Percentiles rank a stretch among this genome's conserved stretches.
phyloP scores from a whole-genome alignment of 2,329 filamentous ascomycete species.

The Xylaria sp. region DNA sequence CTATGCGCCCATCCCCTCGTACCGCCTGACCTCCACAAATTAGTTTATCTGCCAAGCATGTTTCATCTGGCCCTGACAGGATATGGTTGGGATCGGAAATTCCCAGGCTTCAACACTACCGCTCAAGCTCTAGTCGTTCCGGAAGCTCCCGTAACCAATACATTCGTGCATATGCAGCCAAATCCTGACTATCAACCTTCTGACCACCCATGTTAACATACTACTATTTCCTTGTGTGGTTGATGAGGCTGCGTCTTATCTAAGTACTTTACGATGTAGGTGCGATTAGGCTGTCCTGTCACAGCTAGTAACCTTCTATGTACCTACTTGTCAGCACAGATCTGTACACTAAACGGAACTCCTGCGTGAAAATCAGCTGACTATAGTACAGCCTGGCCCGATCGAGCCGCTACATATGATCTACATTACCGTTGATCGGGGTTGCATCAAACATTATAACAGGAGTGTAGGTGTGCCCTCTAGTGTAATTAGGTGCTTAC shows the following conservation, averaged over 20 bases:
- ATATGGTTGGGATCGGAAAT: neutral
- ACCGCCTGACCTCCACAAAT: neutral
- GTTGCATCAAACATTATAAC: neutral
- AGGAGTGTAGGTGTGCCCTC: neutral
- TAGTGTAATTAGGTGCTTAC: neutral
- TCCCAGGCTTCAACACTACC: neutral
- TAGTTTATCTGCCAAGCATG: neutral
- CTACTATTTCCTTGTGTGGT: neutral
- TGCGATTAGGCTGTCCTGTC: neutral
- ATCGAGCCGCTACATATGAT: conserved; percentile 11
- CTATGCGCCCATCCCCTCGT: neutral
- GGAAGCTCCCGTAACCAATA: neutral
- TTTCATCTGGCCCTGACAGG: neutral
- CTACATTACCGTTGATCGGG: neutral
- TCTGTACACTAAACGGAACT: neutral
- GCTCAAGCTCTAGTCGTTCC: neutral
- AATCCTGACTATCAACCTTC: neutral
- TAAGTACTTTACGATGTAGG: neutral
- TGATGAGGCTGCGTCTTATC: neutral
- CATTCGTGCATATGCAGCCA: neutral
- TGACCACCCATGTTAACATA: neutral
- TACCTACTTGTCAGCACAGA: neutral
- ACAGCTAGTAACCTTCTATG: too few relatives aligned
- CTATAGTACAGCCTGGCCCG: neutral
- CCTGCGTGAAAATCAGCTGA: neutral